phyloP scores from a whole-genome alignment of 345 rosid species.

The Viola odorata region DNA sequence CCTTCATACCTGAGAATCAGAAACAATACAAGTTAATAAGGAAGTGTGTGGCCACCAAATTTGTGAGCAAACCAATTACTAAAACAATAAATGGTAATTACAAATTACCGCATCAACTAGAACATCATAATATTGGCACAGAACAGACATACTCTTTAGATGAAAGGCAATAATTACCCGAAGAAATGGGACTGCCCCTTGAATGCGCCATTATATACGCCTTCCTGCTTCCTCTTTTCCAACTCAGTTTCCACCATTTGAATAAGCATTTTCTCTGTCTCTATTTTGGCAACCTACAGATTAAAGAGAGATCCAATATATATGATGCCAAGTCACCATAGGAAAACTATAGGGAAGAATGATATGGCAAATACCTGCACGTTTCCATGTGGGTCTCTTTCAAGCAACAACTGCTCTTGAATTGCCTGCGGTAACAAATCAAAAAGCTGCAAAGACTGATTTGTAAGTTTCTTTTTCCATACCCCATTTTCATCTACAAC shows the following conservation, averaged over 20 bases:
- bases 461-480: constrained; percentile 79
- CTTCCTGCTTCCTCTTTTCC: constrained; percentile 75
- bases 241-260: constrained; percentile 96
- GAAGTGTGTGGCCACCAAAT: background rate
- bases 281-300: constrained; percentile 84
- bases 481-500: constrained; percentile 63
- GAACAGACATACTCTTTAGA: background rate
- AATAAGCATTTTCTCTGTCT: constrained; percentile 97
- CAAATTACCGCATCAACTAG: background rate
- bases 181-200: constrained; percentile 93
- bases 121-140: background rate
- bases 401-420: constrained; percentile 92
- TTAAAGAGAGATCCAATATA: constrained; percentile 1
- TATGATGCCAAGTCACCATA: background rate
- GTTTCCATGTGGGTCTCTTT: constrained; percentile 99
- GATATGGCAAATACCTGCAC: constrained; percentile 61
- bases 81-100: background rate
- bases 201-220: constrained; percentile 53
- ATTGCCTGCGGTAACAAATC: constrained; percentile 80
- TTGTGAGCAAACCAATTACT: background rate
- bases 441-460: constrained; percentile 61
- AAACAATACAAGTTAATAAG: background rate
- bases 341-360: background rate
- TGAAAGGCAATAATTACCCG: constrained; percentile 43
- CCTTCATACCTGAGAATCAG: constrained; percentile 73